Conservation (phyloP, 305 asterid genomes). For the Coffea humblotiana region DNA sequence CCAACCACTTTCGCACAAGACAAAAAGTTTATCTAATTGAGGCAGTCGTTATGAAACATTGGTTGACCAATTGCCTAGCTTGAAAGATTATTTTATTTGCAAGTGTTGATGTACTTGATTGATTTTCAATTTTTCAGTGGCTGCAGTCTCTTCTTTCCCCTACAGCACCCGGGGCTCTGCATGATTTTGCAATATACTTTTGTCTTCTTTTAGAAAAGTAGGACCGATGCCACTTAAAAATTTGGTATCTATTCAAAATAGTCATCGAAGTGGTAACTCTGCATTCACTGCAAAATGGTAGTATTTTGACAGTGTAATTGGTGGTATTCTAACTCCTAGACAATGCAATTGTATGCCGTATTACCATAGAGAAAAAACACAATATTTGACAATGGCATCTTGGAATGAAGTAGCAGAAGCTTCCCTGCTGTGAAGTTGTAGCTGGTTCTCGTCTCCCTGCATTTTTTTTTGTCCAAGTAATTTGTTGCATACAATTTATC, state of each 20-base stretch:
- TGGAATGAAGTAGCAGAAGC: slow-evolving; percentile 1
- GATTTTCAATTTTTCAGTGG: slow-evolving; percentile 21
- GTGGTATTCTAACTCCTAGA: neutral
- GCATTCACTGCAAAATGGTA: neutral
- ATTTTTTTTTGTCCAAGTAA: neutral
- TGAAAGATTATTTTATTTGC: slow-evolving; percentile 10
- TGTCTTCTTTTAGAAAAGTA: slow-evolving; percentile 11
- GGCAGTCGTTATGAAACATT: slow-evolving; percentile 24
- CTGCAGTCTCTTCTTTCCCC: slow-evolving; percentile 3
- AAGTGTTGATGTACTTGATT: slow-evolving; percentile 11
- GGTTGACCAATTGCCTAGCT: slow-evolving; percentile 25
- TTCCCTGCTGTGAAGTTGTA: neutral
- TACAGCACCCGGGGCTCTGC: slow-evolving; percentile 10
- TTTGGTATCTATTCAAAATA: neutral
- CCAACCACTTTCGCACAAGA: slow-evolving; percentile 29
- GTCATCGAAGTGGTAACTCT: neutral
- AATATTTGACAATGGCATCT: neutral
- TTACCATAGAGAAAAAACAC: neutral
- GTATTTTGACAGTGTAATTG: neutral
- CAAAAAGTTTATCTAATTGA: slow-evolving; percentile 21
- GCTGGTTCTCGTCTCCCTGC: neutral
- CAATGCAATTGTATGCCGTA: neutral
- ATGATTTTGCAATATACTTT: neutral
- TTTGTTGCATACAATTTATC: neutral
- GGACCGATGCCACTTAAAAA: neutral